A percentile compares a stretch with the other conserved stretches of the same genome.
These are phyloP conservation scores for Hypoxylon cercidicola DNA, from an alignment of 495 filamentous ascomycete species.

Conservation along the genomic window DNA sequence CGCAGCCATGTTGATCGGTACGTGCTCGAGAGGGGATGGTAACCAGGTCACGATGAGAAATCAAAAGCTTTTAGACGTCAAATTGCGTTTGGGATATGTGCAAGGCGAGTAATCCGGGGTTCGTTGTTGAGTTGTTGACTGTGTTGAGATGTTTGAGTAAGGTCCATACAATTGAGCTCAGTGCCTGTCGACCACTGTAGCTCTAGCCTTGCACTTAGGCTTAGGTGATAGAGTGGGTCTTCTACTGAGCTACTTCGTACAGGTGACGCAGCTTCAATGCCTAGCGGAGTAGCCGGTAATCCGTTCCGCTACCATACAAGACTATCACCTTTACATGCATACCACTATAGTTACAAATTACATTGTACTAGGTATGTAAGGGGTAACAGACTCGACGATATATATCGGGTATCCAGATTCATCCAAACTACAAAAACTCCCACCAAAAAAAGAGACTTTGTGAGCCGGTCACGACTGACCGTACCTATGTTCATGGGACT, in stretches of 20 bases:
- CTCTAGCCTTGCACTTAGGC: slow-evolving; percentile 36
- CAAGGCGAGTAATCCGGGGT: slow-evolving; percentile 8
- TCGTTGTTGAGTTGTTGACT: not conserved
- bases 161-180: slow-evolving; percentile 25
- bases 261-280: slow-evolving; percentile 31
- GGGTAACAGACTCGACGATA: too few relatives aligned
- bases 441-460: slow-evolving; percentile 3
- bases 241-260: slow-evolving; percentile 11
- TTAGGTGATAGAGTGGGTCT: slow-evolving; percentile 35
- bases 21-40: slow-evolving; percentile 12
- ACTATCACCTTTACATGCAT: too few relatives aligned
- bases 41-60: not conserved
- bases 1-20: slow-evolving; percentile 41
- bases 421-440: slow-evolving; percentile 1
- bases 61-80: not conserved
- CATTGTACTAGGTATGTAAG: too few relatives aligned
- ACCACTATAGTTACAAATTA: too few relatives aligned
- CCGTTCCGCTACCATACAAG: too few relatives aligned
- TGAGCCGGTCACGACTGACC: slow-evolving; percentile 3
- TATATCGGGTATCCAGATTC: slow-evolving; percentile 2
- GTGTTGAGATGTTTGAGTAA: not conserved
- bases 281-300: slow-evolving; percentile 22
- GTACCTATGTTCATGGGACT: not conserved
- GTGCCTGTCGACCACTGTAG: slow-evolving; percentile 6
- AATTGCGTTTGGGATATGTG: not conserved